Evolutionary conservation across 352 stramenopile genomes (phyloP).

Genomic region (Phytophthora meadii): DNA sequence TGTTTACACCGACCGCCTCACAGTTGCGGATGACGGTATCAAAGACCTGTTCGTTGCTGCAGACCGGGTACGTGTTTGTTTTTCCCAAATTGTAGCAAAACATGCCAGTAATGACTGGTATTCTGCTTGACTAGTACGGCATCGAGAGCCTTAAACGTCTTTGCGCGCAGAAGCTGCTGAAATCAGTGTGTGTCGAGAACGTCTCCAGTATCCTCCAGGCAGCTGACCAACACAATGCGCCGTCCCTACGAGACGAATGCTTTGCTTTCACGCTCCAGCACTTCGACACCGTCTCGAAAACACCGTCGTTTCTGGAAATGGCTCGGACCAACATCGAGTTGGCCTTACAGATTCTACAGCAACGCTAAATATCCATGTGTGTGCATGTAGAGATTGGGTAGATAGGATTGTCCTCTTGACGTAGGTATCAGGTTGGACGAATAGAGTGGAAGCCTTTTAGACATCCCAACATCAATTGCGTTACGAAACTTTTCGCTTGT

Average conservation of each 20-base stretch:
- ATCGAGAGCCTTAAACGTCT: conserved; percentile 90
- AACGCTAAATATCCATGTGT: conserved; percentile 42
- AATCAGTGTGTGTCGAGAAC: conserved; percentile 95
- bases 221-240: conserved; percentile 94
- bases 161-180: conserved; percentile 95
- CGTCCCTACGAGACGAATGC: conserved; percentile 93
- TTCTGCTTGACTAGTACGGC: conserved; percentile 58
- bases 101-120: not conserved
- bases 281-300: conserved; percentile 98
- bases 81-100: not conserved
- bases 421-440: not conserved
- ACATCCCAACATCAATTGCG: not conserved
- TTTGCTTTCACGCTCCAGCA: conserved; percentile 97
- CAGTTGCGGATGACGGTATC: conserved; percentile 84
- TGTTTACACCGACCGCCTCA: conserved; percentile 95
- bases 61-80: conserved; percentile 61
- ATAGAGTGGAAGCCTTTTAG: conserved; percentile 1
- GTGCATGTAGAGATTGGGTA: conserved; percentile 6
- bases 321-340: conserved; percentile 97
- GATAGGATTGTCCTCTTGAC: conserved; percentile 16
- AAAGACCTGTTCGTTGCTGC: conserved; percentile 94
- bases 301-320: conserved; percentile 97
- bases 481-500: not conserved
- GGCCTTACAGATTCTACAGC: conserved; percentile 96
- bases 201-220: conserved; percentile 96